Conservation (phyloP, 2,329 filamentous ascomycete species). For the Fusarium illudens region DNA sequence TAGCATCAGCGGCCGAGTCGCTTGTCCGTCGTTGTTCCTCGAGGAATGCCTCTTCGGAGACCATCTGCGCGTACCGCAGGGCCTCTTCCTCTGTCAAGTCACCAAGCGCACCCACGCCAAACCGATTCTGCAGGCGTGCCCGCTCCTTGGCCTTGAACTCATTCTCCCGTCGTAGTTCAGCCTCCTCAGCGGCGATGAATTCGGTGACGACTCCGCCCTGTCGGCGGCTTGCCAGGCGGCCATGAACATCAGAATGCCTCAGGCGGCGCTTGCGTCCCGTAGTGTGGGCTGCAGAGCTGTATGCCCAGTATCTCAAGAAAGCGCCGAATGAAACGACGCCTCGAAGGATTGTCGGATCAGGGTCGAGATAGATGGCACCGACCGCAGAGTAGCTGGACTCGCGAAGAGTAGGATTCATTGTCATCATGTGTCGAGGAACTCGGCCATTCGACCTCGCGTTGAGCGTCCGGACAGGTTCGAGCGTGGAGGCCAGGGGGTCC, state of each 20-base stretch:
- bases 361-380: slow-evolving; percentile 85
- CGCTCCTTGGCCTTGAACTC: slow-evolving; percentile 72
- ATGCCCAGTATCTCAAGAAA: slow-evolving; percentile 91
- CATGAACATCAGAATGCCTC: slow-evolving; percentile 70
- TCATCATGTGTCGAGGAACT: slow-evolving; percentile 75
- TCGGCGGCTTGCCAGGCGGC: slow-evolving; percentile 59
- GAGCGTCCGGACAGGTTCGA: slow-evolving; percentile 82
- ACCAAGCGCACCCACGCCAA: slow-evolving; percentile 78
- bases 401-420: slow-evolving; percentile 64
- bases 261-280: slow-evolving; percentile 80
- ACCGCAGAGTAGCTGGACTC: slow-evolving; percentile 82
- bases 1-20: slow-evolving; percentile 59
- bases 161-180: slow-evolving; percentile 80
- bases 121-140: slow-evolving; percentile 77
- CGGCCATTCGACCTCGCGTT: slow-evolving; percentile 85
- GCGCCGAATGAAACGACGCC: slow-evolving; percentile 89
- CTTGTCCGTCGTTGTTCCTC: slow-evolving; percentile 66
- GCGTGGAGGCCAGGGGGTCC: slow-evolving; percentile 88
- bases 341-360: slow-evolving; percentile 83
- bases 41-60: slow-evolving; percentile 68
- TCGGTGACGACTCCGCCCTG: slow-evolving; percentile 75
- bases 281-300: slow-evolving; percentile 82
- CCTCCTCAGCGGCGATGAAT: slow-evolving; percentile 86
- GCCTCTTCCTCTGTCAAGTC: slow-evolving; percentile 73
- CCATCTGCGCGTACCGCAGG: slow-evolving; percentile 70